Evolutionary conservation across 106 monocot species (phyloP), one percentile per base, ranked within the genome.

Genomic region (Phalaenopsis aphrodite): DNA sequence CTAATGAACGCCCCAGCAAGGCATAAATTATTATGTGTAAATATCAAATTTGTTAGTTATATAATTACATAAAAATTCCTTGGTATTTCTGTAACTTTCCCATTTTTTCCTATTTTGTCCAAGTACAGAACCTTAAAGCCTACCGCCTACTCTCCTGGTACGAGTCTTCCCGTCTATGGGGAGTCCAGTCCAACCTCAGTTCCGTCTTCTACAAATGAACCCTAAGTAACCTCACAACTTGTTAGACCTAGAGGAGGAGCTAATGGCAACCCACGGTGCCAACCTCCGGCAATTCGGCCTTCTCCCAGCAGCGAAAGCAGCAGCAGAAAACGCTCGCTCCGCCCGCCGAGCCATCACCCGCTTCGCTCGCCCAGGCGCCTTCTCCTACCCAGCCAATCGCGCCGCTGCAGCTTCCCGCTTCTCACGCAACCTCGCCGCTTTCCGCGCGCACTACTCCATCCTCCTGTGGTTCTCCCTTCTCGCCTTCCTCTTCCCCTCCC

Each of bases 391-490:
- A 0, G 16, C 78, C 64, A 72, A 46, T 76, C 55, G 77, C 17
- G 47, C 81, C 36, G 49, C 83, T 41, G 83, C 83, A 36, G 75
- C 81, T 72, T 72, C 77, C 76, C 84, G 86, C 49, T 24, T 75
- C 78, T 55, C 58, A 24, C 83, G 86, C 47, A 89, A 89, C 83
- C 38, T 82, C 68, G 81, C 81, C 68, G 65, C 74, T 4, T 86
- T 89, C 81, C 83, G 75, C 39, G 2, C 78, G 81, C 79, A 89
- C 79, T 89, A 89, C 84, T 64, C 81, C 41, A 30, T 79, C 42
- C 80, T 89, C 39, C 86, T 86, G 23, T 89, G 86, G 86, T 10
- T 81, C 75, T 58, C 75, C 41, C 83, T 89, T 61, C 83, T 89
- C 16, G 43, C 75, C 55, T 81, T 83, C 45, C 86, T 89, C 69